Evolutionary conservation across 2,329 filamentous ascomycete species (phyloP).

Genomic region (Diaporthe ampelina): DNA sequence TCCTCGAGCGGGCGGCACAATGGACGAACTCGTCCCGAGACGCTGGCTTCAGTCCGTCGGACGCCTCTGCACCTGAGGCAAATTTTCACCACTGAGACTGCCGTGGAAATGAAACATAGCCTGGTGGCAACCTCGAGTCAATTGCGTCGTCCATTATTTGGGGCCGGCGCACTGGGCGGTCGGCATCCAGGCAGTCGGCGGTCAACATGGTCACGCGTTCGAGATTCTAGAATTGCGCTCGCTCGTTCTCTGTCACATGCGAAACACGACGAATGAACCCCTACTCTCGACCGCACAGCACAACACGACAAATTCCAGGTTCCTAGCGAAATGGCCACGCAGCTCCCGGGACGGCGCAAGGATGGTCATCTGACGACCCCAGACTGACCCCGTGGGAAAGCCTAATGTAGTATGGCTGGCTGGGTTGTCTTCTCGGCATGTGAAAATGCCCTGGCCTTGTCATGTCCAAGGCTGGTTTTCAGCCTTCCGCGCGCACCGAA

Average conservation of each 20-base stretch:
- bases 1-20: conserved; percentile 15
- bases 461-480: neutral
- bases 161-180: neutral
- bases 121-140: conserved; percentile 33
- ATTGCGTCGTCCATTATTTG: conserved; percentile 24
- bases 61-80: conserved; percentile 7
- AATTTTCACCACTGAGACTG: neutral
- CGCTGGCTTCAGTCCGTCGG: conserved; percentile 20
- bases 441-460: conserved; percentile 29
- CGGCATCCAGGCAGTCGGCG: neutral
- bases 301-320: neutral
- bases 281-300: conserved; percentile 1
- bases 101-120: neutral
- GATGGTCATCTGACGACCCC: conserved; percentile 31
- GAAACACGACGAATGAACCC: conserved; percentile 24
- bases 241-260: conserved; percentile 39
- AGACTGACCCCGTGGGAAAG: neutral
- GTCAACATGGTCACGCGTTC: conserved; percentile 33
- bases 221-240: neutral
- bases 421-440: conserved; percentile 33
- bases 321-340: conserved; percentile 15
- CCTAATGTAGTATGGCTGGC: neutral
- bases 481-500: neutral
- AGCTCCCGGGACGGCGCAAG: neutral
- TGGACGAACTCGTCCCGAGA: conserved; percentile 28